phyloP scores from a whole-genome alignment of 129 eudicot genomes.

The Gnaphalium uliginosum region DNA sequence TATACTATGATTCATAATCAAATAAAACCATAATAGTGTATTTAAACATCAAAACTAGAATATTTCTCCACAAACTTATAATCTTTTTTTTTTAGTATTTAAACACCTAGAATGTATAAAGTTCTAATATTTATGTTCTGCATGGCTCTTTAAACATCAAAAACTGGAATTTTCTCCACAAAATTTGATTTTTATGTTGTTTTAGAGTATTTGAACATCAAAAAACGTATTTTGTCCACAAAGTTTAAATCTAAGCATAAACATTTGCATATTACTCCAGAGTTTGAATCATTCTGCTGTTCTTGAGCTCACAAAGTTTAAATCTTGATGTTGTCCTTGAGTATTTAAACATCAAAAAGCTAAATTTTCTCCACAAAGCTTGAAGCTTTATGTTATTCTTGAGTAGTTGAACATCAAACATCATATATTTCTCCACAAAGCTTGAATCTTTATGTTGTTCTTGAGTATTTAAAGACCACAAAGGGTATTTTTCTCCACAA shows the following conservation, averaged over 20 bases:
- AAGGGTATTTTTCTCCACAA: background rate
- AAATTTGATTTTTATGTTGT: background rate
- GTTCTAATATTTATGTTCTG: too few relatives aligned
- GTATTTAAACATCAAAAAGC: slow-evolving; percentile 9
- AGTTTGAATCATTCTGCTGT: background rate
- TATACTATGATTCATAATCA: background rate
- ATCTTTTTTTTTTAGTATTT: background rate
- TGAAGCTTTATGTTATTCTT: background rate
- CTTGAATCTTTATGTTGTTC: slow-evolving; percentile 7
- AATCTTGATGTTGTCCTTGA: background rate
- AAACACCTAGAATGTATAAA: background rate
- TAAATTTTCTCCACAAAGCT: background rate
- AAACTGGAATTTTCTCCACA: background rate
- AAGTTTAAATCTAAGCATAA: too few relatives aligned
- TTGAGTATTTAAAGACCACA: background rate
- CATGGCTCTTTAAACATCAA: background rate
- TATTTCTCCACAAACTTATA: background rate
- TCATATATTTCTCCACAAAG: background rate
- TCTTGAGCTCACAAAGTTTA: background rate
- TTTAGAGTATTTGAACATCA: slow-evolving; percentile 1
- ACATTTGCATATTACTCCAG: background rate
- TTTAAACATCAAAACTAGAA: background rate
- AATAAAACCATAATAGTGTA: background rate
- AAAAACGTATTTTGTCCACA: background rate
- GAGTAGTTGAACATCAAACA: slow-evolving; percentile 5